These are phyloP conservation scores for Marasmius tenuissimus DNA, from an alignment of 1,284 basidiomycete genomes.

Conservation along the genomic window DNA sequence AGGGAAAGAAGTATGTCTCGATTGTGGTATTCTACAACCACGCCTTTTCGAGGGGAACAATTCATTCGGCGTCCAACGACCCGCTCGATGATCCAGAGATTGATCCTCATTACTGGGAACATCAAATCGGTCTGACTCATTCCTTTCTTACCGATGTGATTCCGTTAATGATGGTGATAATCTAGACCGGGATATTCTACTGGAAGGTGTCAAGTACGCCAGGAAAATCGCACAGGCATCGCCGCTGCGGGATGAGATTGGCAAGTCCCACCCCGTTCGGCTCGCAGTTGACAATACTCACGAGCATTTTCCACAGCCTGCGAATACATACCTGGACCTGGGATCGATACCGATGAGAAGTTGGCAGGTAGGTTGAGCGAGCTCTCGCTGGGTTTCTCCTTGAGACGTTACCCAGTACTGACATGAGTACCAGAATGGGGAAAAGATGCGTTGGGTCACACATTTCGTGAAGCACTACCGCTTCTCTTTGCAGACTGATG, in stretches of 20 bases:
- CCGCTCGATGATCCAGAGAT: constrained; percentile 40
- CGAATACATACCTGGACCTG: constrained; percentile 14
- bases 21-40: constrained; percentile 31
- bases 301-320: background rate
- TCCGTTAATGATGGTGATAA: background rate
- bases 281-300: background rate
- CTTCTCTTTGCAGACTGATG: background rate
- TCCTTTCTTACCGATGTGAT: background rate
- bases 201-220: constrained; percentile 9
- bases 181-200: constrained; percentile 11
- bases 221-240: constrained; percentile 3
- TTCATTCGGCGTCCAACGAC: constrained; percentile 40
- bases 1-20: constrained; percentile 33
- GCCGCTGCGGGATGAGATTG: constrained; percentile 10
- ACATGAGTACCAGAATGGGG: constrained; percentile 23
- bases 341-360: constrained; percentile 11
- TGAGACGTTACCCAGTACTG: background rate
- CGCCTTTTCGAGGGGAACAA: constrained; percentile 39
- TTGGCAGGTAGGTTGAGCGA: constrained; percentile 6
- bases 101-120: constrained; percentile 50
- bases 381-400: background rate
- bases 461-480: constrained; percentile 27
- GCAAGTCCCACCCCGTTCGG: background rate
- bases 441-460: constrained; percentile 24
- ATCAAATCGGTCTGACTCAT: constrained; percentile 36